Evolutionary conservation across 2,329 filamentous ascomycete species (phyloP).

Genomic region (Aspergillus intermedius): DNA sequence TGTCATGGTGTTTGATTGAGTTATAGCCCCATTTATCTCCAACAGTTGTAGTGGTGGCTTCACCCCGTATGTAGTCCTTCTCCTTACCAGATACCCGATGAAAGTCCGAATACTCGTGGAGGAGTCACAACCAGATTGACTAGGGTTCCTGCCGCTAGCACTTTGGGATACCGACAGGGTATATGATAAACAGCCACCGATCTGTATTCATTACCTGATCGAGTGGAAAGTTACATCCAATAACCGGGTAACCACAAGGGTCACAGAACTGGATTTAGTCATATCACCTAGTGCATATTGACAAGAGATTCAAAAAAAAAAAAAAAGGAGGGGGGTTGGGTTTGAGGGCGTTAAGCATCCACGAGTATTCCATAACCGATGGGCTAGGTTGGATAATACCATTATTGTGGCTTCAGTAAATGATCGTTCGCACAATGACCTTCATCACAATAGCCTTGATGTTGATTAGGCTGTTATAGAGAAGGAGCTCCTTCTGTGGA

Average conservation of each 20-base stretch:
- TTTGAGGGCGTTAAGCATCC: background rate
- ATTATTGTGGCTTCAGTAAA: background rate
- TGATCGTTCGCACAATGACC: background rate
- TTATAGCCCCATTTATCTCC: too few species aligned
- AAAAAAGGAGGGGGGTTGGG: background rate
- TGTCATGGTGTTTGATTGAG: too few species aligned
- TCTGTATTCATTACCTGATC: slow-evolving; percentile 6
- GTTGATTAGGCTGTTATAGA: background rate
- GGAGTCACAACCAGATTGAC: too few species aligned
- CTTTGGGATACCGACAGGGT: too few species aligned
- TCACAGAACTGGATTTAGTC: slow-evolving; percentile 2
- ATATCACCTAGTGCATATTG: background rate
- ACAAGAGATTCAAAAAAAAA: background rate
- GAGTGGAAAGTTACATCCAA: slow-evolving; percentile 11
- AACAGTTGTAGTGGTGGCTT: too few species aligned
- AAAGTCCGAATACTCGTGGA: too few species aligned
- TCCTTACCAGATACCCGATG: too few species aligned
- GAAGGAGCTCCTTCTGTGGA: background rate
- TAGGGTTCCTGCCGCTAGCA: too few species aligned
- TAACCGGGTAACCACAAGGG: slow-evolving; percentile 5
- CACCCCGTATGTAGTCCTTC: too few species aligned
- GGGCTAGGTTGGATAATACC: background rate
- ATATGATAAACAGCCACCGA: too few species aligned
- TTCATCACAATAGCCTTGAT: background rate
- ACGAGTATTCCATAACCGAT: background rate